Base-by-base conservation (phyloP, 2,329 filamentous ascomycete genomes). In the Thermothelomyces thermophilus region DNA sequence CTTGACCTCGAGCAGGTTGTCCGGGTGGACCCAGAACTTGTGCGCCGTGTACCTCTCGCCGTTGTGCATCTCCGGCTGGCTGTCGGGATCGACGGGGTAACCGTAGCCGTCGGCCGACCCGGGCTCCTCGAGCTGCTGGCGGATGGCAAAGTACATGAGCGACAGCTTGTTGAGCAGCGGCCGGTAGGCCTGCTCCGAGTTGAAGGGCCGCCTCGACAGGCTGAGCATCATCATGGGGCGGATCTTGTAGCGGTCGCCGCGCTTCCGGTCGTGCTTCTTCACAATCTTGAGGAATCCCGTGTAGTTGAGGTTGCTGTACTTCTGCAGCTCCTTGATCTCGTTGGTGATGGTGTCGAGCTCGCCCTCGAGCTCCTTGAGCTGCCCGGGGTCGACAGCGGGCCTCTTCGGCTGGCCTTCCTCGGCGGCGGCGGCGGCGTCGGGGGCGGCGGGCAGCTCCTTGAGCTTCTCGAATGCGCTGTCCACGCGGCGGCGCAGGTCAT, bases 241-340 rank as follows among this genome's bases (percentile, higher is more conserved):
- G 59, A 97, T 86, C 66, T 85, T 88, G 73, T 97, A 97, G 46
- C 83, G 79, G 58, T 83, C 78, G 49, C 90, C 90, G 58, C 91
- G 80, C 72, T 91, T 94, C 58, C 93, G 87, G 70, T 98, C 93
- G 70, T 98, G 93, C 73, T 98, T 98, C 82, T 98, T 98, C 50
- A 90, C 90, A 41, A 95, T 95, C 76, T 98, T 98, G 64, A 96
- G 79, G 70, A 97, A 95, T 41, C 90, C 93, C 5, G 93, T 95
- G 69, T 96, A 98, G 72, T 98, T 98, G 72, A 96, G 84, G 57
- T 85, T 87, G 68, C 89, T 93, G 71, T 93, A 98, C 68, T 88
- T 93, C 70, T 95, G 93, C 59, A 98, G 78, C 73, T 95, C 87
- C 66, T 86, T 91, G 63, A 94, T 84, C 69, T 96, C 89, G 65